Evolutionary conservation across 2,329 filamentous ascomycete genomes (phyloP), one percentile per base, ranked within the genome.

Genomic region (Nigrospora oryzae): DNA sequence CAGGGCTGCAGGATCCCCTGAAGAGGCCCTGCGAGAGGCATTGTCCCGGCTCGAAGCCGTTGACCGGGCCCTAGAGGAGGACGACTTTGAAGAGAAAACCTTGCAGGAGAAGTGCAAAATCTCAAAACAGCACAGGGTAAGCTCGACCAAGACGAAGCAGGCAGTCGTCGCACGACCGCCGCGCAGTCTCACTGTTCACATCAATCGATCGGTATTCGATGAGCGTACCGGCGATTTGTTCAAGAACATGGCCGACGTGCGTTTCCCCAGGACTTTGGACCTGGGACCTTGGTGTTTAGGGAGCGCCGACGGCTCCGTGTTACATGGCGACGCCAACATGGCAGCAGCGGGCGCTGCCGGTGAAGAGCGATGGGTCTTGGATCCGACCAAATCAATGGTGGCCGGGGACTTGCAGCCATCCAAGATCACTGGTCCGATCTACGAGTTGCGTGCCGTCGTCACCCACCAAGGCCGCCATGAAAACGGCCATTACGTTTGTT

Each of bases 401-500:
- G 74, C 82, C 1, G 77, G 76, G 5, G 70, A 71, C 38, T 54
- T 63, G 35, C 58, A 58, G 3, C 65, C 68, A 10, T 81, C 77
- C 2, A 73, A 68, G 48, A 65, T 79, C 10, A 67, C 67, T 0
- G 79, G 80, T 3, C 73, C 72, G 28, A 69, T 83, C 1, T 97
- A 95, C 60, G 80, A 87, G 57, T 70, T 97, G 14, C 79, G 85
- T 43, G 89, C 90, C 30, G 86, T 91, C 0, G 79, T 97, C 11
- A 93, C 89, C 1, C 93, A 97, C 60, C 87, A 86, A 49, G 93
- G 93, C 4, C 76, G 86, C 31, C 93, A 97, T 61, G 89, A 96
- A 50, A 95, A 95, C 55, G 93, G 93, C 0, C 93, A 98, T 65
- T 97, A 98, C 55, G 82, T 96, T 35, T 95, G 89, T 61, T 95